Percentiles rank a stretch among this genome's conserved stretches.
Conservation (phyloP, 306 rosid genomes). For the Vigna reflexopilosa region DNA sequence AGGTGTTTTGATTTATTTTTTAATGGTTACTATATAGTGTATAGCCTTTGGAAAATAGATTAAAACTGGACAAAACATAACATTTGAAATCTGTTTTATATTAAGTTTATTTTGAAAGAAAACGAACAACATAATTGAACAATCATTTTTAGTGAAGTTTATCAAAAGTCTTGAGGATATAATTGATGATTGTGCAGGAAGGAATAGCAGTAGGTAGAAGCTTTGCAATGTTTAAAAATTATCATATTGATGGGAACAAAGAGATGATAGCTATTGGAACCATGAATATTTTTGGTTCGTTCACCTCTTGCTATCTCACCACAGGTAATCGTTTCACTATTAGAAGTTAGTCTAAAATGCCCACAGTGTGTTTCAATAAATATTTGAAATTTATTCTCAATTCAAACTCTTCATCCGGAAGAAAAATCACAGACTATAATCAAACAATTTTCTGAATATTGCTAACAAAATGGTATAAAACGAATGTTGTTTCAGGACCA, state of each 20-base stretch:
- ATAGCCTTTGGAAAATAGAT: not conserved
- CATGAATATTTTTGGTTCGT: conserved; percentile 93
- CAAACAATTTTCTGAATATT: not conserved
- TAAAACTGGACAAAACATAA: not conserved
- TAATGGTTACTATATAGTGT: not conserved
- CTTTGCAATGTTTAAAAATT: conserved; percentile 89
- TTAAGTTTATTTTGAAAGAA: not conserved
- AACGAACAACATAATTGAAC: not conserved
- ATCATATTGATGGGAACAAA: conserved; percentile 95
- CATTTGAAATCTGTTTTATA: not conserved
- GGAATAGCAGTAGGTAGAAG: conserved; percentile 99
- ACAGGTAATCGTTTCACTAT: conserved; percentile 60
- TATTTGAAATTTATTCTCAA: too few species aligned
- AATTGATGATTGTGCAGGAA: conserved; percentile 65
- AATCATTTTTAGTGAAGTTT: not conserved
- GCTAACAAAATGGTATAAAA: conserved; percentile 26
- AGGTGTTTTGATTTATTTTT: not conserved
- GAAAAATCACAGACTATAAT: not conserved
- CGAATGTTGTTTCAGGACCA: conserved; percentile 71
- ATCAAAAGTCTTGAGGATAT: not conserved
- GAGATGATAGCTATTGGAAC: conserved; percentile 97
- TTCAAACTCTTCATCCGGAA: not conserved
- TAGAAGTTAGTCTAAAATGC: not conserved
- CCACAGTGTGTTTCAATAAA: not conserved
- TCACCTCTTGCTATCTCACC: conserved; percentile 90